Base-by-base conservation (phyloP, 2,329 filamentous ascomycete species). In the Ophiostoma australiae region DNA sequence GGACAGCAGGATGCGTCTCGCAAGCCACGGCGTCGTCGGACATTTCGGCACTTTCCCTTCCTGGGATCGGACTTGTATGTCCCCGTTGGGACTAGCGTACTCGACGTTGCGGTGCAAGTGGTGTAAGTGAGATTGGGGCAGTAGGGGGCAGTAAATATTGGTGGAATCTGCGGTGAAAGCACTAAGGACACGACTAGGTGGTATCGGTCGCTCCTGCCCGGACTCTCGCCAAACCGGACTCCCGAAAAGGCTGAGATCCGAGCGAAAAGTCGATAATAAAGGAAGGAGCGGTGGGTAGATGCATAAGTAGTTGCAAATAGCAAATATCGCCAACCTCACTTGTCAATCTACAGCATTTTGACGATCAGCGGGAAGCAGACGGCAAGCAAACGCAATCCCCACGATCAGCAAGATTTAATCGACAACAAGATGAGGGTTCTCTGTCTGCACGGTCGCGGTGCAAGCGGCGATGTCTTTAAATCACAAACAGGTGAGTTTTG, bases 381-480 rank as follows among this genome's bases (percentile, higher is more conserved):
- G 44, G 17, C 27, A 61, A 55, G 11, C 37, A 39, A 41, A 4
- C 1, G 11, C 13, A 41, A 41, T 15, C 6, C 6, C 27, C 10
- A 58, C 23, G 55, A 48, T 33, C 11, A 13, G 17, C 35, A 37
- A 48, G 41, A 15, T 48, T 31, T 4, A 48, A 37, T 17, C 7
- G 17, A 5, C 3, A 4, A 58, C 70, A 75, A 69, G 15, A 80
- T 80, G 76, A 77, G 74, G 67, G 72, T 80, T 41, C 79, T 81
- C 63, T 78, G 77, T 72, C 78, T 81, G 6, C 80, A 81, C 73
- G 80, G 80, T 52, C 76, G 77, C 55, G 79, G 80, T 73, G 80
- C 79, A 33, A 80, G 79, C 72, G 79, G 73, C 73, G 72, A 75
- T 27, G 80, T 81, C 68, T 78, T 81, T 72, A 76, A 75, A 70